Percentiles rank a stretch among this genome's conserved stretches.
Evolutionary conservation across 805 yeast genomes (phyloP).

Genomic region (Wickerhamiella sorbophila): DNA sequence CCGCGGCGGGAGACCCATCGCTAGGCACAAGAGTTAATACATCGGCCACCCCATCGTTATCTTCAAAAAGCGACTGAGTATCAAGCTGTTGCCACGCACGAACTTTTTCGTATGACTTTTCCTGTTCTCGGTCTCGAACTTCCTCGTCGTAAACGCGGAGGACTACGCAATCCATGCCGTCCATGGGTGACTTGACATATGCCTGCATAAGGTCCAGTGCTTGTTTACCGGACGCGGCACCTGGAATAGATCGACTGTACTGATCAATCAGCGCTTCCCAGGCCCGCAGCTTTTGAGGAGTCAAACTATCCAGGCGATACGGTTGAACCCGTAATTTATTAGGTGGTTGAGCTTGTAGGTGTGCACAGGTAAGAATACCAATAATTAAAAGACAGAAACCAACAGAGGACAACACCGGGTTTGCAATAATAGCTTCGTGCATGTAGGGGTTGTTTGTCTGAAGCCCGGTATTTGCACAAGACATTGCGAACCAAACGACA

Average conservation of each 20-base stretch:
- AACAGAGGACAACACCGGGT: slow-evolving; percentile 13
- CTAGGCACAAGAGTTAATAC: slow-evolving; percentile 5
- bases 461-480: slow-evolving; percentile 8
- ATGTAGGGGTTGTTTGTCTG: slow-evolving; percentile 1
- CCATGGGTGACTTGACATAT: slow-evolving; percentile 19
- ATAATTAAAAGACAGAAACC: slow-evolving; percentile 12
- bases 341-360: slow-evolving; percentile 18
- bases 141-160: slow-evolving; percentile 22
- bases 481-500: slow-evolving; percentile 15
- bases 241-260: slow-evolving; percentile 20
- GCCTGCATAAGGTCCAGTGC: slow-evolving; percentile 25
- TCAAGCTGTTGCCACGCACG: slow-evolving; percentile 25
- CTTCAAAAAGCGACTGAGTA: slow-evolving; percentile 14
- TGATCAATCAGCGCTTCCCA: slow-evolving; percentile 23
- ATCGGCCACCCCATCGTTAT: slow-evolving; percentile 9
- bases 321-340: slow-evolving; percentile 21
- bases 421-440: slow-evolving; percentile 16
- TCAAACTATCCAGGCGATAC: slow-evolving; percentile 19
- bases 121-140: neutral
- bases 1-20: neutral
- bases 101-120: slow-evolving; percentile 19
- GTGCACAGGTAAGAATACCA: slow-evolving; percentile 15
- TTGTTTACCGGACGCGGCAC: slow-evolving; percentile 23
- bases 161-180: slow-evolving; percentile 21
- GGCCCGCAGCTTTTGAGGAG: slow-evolving; percentile 19